Conservation (phyloP, 345 rosid genomes). For the Murraya koenigii region DNA sequence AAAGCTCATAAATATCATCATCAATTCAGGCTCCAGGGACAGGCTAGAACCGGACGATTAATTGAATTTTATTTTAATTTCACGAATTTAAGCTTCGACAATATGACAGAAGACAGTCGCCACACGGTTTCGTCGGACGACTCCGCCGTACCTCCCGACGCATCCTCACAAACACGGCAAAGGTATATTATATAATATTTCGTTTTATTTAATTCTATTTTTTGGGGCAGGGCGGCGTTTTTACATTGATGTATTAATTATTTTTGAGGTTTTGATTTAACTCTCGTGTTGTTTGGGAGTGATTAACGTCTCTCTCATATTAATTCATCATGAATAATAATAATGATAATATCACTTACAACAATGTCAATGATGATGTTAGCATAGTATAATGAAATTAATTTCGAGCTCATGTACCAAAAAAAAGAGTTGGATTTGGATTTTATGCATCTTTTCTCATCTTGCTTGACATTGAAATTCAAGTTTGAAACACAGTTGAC, state of each 20-base stretch:
- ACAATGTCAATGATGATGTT: too few species aligned
- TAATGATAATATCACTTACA: neutral
- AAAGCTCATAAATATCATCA: too few species aligned
- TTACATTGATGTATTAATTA: neutral
- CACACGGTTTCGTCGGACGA: constrained; percentile 43
- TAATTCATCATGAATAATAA: neutral
- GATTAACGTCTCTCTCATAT: neutral
- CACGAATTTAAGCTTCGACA: too few species aligned
- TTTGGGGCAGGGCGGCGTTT: neutral
- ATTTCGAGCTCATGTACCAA: too few species aligned
- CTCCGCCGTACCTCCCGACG: constrained; percentile 24
- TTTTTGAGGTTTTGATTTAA: neutral
- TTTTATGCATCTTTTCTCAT: too few species aligned
- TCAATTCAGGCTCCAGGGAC: too few species aligned
- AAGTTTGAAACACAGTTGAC: neutral
- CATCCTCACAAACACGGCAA: constrained; percentile 47
- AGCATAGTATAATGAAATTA: too few species aligned
- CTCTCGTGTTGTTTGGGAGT: neutral
- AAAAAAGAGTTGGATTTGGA: too few species aligned
- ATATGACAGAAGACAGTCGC: constrained; percentile 46
- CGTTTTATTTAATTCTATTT: too few species aligned
- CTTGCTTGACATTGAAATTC: neutral
- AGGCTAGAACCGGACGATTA: neutral
- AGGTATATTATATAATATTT: constrained; percentile 28
- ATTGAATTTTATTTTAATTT: neutral